Evolutionary conservation across 768 basidiomycete species (phyloP).

Genomic region (Leccinum barrowsii): DNA sequence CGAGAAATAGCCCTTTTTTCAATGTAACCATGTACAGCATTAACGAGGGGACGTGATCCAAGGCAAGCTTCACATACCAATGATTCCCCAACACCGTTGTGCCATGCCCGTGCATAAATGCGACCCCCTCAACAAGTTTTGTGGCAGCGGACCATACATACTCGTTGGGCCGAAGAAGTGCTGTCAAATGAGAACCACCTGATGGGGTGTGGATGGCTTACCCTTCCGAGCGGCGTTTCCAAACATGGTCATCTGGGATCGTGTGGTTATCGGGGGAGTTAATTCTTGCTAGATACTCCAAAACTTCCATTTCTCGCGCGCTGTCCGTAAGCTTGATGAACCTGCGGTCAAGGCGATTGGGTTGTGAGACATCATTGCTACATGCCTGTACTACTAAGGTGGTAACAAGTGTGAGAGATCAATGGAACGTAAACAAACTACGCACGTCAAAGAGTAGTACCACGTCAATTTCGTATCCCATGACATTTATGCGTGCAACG

Average conservation of each 20-base stretch:
- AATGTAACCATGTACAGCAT: not conserved
- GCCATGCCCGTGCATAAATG: not conserved
- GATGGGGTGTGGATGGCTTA: not conserved
- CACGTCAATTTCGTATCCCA: not conserved
- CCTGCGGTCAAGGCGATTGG: not conserved
- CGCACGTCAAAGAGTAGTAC: not conserved
- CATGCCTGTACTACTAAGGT: not conserved
- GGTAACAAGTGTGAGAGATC: not conserved
- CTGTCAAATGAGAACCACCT: not conserved
- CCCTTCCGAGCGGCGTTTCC: not conserved
- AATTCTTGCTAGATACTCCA: not conserved
- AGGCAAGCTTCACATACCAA: slow-evolving; percentile 6
- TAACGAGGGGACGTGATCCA: not conserved
- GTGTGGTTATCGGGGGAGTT: not conserved
- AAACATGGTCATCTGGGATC: not conserved
- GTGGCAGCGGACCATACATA: not conserved
- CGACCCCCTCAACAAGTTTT: not conserved
- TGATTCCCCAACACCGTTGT: slow-evolving; percentile 18
- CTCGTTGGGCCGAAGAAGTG: not conserved
- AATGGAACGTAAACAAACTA: not conserved
- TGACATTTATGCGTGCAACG: not conserved
- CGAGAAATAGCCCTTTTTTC: slow-evolving; percentile 33
- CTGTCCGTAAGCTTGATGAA: not conserved
- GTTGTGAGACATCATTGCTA: not conserved
- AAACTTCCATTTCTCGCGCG: not conserved